Conservation (phyloP, 2,329 filamentous ascomycete genomes). For the Elsinoe arachidis region DNA sequence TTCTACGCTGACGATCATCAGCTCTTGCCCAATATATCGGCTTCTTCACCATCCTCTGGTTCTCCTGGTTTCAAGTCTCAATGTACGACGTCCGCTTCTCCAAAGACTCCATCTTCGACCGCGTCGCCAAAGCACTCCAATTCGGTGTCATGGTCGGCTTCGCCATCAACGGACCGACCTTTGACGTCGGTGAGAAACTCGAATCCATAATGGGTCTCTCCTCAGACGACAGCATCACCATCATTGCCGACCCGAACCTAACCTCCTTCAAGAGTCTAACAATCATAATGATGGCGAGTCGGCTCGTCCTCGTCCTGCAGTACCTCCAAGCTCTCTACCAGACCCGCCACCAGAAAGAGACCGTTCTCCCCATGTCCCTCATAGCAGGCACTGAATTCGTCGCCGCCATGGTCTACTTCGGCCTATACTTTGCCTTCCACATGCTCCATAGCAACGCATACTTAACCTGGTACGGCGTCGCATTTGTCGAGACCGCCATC, state of each 20-base stretch:
- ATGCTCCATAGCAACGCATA: slow-evolving; percentile 28
- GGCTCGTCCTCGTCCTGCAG: slow-evolving; percentile 31
- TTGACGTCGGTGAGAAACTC: slow-evolving; percentile 29
- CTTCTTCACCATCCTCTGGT: slow-evolving; percentile 54
- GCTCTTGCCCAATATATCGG: slow-evolving; percentile 38
- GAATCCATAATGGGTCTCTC: slow-evolving; percentile 29
- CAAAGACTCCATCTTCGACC: slow-evolving; percentile 55
- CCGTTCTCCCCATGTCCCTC: slow-evolving; percentile 26
- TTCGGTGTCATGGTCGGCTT: slow-evolving; percentile 59
- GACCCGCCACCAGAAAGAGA: slow-evolving; percentile 22
- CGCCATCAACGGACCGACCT: slow-evolving; percentile 46
- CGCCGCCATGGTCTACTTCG: slow-evolving; percentile 29
- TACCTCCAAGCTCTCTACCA: slow-evolving; percentile 32
- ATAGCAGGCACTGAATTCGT: slow-evolving; percentile 28
- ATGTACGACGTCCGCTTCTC: slow-evolving; percentile 60
- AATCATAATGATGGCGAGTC: slow-evolving; percentile 31
- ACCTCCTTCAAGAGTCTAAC: slow-evolving; percentile 33
- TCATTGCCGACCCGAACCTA: slow-evolving; percentile 11
- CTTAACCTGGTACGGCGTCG: slow-evolving; percentile 46
- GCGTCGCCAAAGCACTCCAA: slow-evolving; percentile 50
- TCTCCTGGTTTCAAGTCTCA: slow-evolving; percentile 58
- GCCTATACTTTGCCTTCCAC: slow-evolving; percentile 25
- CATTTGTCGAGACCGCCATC: slow-evolving; percentile 25
- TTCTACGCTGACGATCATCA: not conserved
- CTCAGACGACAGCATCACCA: not conserved